Evolutionary conservation across 345 rosid species (phyloP).

Genomic region (Linum tenue): DNA sequence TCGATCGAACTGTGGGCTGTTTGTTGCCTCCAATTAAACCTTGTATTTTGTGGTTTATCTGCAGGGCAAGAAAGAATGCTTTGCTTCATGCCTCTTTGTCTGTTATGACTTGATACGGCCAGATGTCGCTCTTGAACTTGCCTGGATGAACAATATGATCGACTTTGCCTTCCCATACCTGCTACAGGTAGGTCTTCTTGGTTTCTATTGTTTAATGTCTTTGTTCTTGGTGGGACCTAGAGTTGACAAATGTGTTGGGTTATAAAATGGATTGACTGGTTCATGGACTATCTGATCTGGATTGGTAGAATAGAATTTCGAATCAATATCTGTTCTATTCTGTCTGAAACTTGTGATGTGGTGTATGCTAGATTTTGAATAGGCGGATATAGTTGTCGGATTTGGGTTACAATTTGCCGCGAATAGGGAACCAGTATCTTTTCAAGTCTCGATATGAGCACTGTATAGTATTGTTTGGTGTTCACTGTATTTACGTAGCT

Average conservation of each 20-base stretch:
- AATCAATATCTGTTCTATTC: no score
- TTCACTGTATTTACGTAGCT: neutral
- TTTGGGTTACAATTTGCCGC: no score
- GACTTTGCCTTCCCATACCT: conserved; percentile 81
- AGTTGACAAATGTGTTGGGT: no score
- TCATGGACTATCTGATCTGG: no score
- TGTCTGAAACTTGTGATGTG: no score
- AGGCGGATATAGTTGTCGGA: no score
- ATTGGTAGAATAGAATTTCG: no score
- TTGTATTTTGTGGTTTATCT: conserved; percentile 6
- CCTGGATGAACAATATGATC: conserved; percentile 87
- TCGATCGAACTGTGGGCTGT: no score
- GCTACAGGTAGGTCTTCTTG: conserved; percentile 12
- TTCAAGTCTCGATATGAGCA: neutral
- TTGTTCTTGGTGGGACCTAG: no score
- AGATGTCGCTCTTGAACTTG: conserved; percentile 78
- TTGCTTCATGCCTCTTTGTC: conserved; percentile 87
- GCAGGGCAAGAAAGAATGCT: conserved; percentile 85
- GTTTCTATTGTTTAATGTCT: neutral
- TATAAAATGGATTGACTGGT: no score
- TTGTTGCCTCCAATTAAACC: neutral
- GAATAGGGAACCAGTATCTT: no score
- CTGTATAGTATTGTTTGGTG: neutral
- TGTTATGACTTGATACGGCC: conserved; percentile 78
- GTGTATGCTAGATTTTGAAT: no score